Conservation (phyloP, 208 protist species). For the Crithidia mellificae region DNA sequence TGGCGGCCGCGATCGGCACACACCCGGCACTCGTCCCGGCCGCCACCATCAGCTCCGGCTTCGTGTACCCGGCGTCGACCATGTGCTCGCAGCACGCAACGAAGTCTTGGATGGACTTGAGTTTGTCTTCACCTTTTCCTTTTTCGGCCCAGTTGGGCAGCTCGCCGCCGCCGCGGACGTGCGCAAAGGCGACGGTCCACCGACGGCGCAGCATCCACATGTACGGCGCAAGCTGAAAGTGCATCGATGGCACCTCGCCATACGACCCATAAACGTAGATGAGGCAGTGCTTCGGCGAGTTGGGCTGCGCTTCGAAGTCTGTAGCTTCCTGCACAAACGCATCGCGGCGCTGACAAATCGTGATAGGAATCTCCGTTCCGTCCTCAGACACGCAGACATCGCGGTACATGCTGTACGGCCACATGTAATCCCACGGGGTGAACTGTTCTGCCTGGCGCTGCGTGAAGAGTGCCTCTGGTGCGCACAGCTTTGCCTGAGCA, state of each 20-base stretch:
- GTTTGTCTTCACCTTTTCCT: slow-evolving; percentile 82
- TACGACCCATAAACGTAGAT: slow-evolving; percentile 93
- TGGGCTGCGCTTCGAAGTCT: slow-evolving; percentile 87
- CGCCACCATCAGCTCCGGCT: slow-evolving; percentile 85
- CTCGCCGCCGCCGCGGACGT: slow-evolving; percentile 94
- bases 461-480: slow-evolving; percentile 83
- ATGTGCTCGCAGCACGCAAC: slow-evolving; percentile 93
- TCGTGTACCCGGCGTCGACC: slow-evolving; percentile 87
- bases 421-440: slow-evolving; percentile 93
- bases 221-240: slow-evolving; percentile 93
- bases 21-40: slow-evolving; percentile 92
- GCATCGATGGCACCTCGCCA: slow-evolving; percentile 89
- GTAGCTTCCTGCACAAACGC: slow-evolving; percentile 89
- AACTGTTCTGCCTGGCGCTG: slow-evolving; percentile 91
- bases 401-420: slow-evolving; percentile 91
- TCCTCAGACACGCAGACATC: slow-evolving; percentile 84
- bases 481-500: slow-evolving; percentile 57
- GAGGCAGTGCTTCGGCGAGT: slow-evolving; percentile 86
- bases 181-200: slow-evolving; percentile 90
- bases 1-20: slow-evolving; percentile 91
- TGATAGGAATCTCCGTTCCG: slow-evolving; percentile 88
- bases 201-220: slow-evolving; percentile 92
- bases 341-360: slow-evolving; percentile 87
- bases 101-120: slow-evolving; percentile 92
- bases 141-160: slow-evolving; percentile 81